Conservation (phyloP, 2,329 filamentous ascomycete genomes). For the Colletotrichum eleusines region DNA sequence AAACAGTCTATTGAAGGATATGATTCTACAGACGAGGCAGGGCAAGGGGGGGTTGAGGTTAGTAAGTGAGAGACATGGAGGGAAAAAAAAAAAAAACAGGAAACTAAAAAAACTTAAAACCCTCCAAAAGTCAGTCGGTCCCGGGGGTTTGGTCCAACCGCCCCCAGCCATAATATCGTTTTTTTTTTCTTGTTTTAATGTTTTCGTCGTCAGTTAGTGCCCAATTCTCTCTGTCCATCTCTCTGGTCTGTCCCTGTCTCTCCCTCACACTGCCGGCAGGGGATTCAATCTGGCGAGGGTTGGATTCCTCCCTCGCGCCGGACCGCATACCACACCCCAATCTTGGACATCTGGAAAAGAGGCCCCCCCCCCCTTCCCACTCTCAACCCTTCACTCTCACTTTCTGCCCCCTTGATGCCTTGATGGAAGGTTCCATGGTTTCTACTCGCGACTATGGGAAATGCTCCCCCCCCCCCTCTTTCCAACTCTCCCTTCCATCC, state of each 20-base stretch:
- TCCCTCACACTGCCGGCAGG: neutral
- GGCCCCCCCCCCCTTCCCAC: neutral
- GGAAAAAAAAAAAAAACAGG: too few species aligned
- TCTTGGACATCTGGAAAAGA: neutral
- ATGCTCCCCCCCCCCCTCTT: neutral
- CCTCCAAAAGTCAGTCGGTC: too few species aligned
- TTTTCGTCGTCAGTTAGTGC: neutral
- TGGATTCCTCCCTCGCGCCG: neutral
- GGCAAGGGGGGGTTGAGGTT: too few species aligned
- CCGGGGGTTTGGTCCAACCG: neutral
- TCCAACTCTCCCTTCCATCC: neutral
- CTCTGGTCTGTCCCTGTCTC: neutral
- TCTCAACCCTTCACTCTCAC: neutral
- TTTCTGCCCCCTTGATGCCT: neutral
- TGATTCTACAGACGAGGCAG: too few species aligned
- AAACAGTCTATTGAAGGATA: too few species aligned
- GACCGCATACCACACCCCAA: neutral
- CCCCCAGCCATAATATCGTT: neutral
- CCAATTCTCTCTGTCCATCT: neutral
- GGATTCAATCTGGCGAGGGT: too few species aligned
- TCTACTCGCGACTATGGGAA: neutral
- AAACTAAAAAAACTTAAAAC: too few species aligned
- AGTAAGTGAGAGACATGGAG: too few species aligned
- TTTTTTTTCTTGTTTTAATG: neutral
- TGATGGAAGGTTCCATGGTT: conserved; percentile 6